Base-by-base conservation (phyloP, 2,329 filamentous ascomycete genomes). In the Curvularia lunata region DNA sequence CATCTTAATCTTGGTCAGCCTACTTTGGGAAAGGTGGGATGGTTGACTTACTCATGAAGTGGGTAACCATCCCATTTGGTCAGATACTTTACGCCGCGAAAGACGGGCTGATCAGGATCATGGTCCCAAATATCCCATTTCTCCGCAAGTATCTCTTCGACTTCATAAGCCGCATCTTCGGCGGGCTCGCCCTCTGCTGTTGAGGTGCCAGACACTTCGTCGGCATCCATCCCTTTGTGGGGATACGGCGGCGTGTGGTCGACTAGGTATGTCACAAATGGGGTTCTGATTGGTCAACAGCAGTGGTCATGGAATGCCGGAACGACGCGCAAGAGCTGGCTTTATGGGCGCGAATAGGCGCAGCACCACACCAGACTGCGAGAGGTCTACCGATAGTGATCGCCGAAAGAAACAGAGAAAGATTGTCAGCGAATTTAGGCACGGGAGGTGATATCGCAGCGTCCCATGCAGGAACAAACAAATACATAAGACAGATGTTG, bases 41-140 rank as follows among this genome's bases (percentile, higher is more conserved):
- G 34, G 10, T 3, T 12, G 9, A 52, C 61, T 58, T 63, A 72
- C 69, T 61, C 52, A 41, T 73, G 56, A 27, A 86, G 60, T 1
- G 81, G 78, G 66, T 88, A 92, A 1, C 79, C 82, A 25, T 80
- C 77, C 89, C 89, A 92, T 58, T 85, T 82, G 21, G 91, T 83
- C 1, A 92, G 80, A 68, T 86, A 91, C 23, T 77, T 54, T 65
- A 75, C 53, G 3, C 30, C 53, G 3, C 23, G 47, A 40, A 49
- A 49, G 21, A 21, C 16, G 34, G 47, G 34, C 21, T 52, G 45
- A 5, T 21, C 42, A 19, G 32, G 75, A 10, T 71, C 52, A 8
- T 72, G 59, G 1, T 64, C 75, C 46, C 47, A 58, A 65, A 87
- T 81, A 0, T 80, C 79, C 18, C 86, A 72, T 32, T 76, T 75